phyloP scores from a whole-genome alignment of 768 basidiomycete species.

The Kwoniella pini region DNA sequence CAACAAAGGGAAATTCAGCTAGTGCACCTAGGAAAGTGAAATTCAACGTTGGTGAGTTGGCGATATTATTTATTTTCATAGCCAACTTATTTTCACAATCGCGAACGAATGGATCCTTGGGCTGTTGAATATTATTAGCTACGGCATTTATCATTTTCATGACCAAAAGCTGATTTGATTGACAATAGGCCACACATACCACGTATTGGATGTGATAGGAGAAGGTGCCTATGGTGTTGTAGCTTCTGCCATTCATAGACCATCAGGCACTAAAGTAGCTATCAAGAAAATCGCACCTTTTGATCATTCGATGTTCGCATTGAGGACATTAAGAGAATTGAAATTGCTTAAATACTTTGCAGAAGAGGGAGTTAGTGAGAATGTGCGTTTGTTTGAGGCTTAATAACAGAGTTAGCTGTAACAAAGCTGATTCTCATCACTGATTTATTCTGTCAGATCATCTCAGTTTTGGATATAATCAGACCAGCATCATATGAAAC shows the following conservation, averaged over 20 bases:
- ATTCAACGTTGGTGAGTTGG: slow-evolving; percentile 48
- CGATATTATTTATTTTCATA: not conserved
- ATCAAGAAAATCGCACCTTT: slow-evolving; percentile 97
- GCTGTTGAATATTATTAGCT: no score
- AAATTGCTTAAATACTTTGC: slow-evolving; percentile 67
- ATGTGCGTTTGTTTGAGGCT: slow-evolving; percentile 42
- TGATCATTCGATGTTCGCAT: slow-evolving; percentile 92
- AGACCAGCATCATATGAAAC: slow-evolving; percentile 75
- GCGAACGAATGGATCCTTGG: no score
- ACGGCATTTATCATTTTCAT: no score
- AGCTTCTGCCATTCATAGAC: slow-evolving; percentile 84
- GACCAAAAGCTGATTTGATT: not conserved
- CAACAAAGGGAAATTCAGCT: slow-evolving; percentile 39
- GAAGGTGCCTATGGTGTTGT: slow-evolving; percentile 87
- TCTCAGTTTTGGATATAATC: slow-evolving; percentile 85
- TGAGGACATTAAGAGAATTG: slow-evolving; percentile 82
- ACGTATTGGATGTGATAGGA: slow-evolving; percentile 53
- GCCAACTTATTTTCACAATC: not conserved
- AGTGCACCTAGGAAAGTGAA: slow-evolving; percentile 41
- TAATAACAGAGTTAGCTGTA: no score
- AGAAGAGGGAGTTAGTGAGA: slow-evolving; percentile 42
- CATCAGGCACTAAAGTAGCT: slow-evolving; percentile 86
- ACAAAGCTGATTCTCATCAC: slow-evolving; percentile 25
- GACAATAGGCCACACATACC: slow-evolving; percentile 38
- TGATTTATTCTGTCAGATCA: slow-evolving; percentile 62